Conservation (phyloP, 1,284 basidiomycete genomes). For the Pascua guehoae region DNA sequence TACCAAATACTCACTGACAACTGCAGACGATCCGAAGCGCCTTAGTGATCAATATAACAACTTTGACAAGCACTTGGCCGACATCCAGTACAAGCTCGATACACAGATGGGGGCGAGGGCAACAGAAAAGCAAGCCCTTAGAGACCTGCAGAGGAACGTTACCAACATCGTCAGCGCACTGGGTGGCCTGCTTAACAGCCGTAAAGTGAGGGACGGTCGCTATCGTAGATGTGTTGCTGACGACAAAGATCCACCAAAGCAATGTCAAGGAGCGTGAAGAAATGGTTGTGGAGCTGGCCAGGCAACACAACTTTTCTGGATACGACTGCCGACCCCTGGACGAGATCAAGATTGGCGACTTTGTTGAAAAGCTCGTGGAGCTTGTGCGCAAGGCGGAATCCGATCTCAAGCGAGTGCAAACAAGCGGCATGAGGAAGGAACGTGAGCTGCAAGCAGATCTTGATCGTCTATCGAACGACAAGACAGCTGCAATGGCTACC, state of each 20-base stretch:
- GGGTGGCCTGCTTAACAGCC: conserved; percentile 38
- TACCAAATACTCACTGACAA: conserved; percentile 1
- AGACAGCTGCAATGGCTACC: conserved; percentile 34
- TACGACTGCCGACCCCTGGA: conserved; percentile 55
- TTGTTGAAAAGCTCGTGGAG: conserved; percentile 38
- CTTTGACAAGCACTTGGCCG: conserved; percentile 58
- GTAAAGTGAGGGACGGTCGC: conserved; percentile 28
- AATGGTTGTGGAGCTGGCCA: conserved; percentile 66
- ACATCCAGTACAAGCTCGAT: conserved; percentile 33
- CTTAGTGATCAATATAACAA: conserved; percentile 64
- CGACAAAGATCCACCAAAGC: conserved; percentile 64
- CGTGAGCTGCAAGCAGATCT: conserved; percentile 41
- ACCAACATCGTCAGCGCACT: conserved; percentile 33
- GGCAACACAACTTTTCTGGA: conserved; percentile 68
- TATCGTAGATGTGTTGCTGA: background rate
- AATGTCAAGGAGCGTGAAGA: conserved; percentile 71
- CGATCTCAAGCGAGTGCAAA: conserved; percentile 37
- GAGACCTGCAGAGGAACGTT: conserved; percentile 34
- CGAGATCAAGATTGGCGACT: conserved; percentile 36
- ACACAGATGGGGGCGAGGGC: conserved; percentile 35
- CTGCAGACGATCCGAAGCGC: conserved; percentile 72
- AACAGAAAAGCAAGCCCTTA: conserved; percentile 37
- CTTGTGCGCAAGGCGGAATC: conserved; percentile 36
- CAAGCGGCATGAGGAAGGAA: conserved; percentile 37
- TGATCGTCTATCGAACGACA: conserved; percentile 29